Conservation (phyloP, 202 grass and related monocot genomes). For the Elaeis oleifera region DNA sequence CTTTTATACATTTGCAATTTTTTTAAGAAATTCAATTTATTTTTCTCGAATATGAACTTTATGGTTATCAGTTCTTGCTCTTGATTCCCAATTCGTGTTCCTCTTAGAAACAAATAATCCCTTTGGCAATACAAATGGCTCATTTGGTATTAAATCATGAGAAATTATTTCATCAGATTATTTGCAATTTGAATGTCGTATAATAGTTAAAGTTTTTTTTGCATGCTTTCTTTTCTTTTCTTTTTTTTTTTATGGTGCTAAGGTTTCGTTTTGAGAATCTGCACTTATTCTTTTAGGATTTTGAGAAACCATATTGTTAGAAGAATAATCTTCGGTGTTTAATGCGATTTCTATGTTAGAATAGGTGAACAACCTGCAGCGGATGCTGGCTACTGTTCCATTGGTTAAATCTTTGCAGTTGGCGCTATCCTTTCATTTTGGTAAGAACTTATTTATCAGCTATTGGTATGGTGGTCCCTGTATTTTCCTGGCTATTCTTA, state of each 20-base stretch:
- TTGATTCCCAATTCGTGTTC: too few species aligned
- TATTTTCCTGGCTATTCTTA: background rate
- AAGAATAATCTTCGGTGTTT: too few species aligned
- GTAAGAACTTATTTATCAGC: constrained; percentile 25
- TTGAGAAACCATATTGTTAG: too few species aligned
- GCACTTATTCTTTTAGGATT: background rate
- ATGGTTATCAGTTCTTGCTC: too few species aligned
- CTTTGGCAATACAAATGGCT: too few species aligned
- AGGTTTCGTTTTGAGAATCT: background rate
- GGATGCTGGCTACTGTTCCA: constrained; percentile 76
- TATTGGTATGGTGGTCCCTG: background rate
- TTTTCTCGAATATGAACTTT: too few species aligned
- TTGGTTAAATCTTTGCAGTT: constrained; percentile 80
- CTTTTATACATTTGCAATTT: too few species aligned
- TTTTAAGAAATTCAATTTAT: too few species aligned
- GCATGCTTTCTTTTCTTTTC: background rate
- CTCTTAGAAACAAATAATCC: too few species aligned
- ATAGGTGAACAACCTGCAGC: constrained; percentile 76
- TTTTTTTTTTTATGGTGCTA: background rate
- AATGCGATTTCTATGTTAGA: background rate
- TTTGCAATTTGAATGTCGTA: background rate
- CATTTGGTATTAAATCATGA: too few species aligned
- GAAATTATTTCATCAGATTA: too few species aligned
- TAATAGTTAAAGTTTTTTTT: background rate
- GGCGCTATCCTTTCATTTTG: constrained; percentile 85